Base-by-base conservation (phyloP, 495 filamentous ascomycete species). In the Annulohypoxylon bovei region DNA sequence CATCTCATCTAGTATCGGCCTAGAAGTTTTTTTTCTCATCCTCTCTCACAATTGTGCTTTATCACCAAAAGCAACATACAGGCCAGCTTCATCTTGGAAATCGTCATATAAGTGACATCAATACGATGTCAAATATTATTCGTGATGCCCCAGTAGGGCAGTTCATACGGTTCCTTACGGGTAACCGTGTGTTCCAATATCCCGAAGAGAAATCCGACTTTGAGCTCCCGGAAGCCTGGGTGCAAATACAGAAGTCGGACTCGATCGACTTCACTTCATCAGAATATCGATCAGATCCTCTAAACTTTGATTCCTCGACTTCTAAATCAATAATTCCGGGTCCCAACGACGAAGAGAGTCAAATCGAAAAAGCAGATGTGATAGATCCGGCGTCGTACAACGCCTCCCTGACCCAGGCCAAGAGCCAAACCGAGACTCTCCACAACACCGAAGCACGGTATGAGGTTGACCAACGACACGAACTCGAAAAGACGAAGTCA, bases 71-170 rank as follows among this genome's bases (percentile, higher is more conserved):
- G 9, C 9, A 50, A 35, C 44, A 30, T 50, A 18, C 14, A 9
- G 20, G 30, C 16, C 44, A 30, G 6, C 20, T 1, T 14, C 27
- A 39, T 57, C 52, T 56, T 39, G 16, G 35, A 35, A 63, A 3
- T 44, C 28, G 7, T 18, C 35, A 46, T 32, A 55, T 37, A 27
- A 4, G 14, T 52, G 25, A 47, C 11, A 27, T 42, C 12, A 2
- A 32, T 8, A 46, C 27, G 11, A 73, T 70, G 58, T 58, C 55
- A 9, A 25, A 76, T 59, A 72, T 85, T 40, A 67, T 86, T 59
- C 77, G 87, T 62, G 86, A 88, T 53, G 80, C 87, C 60, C 81
- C 85, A 11, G 67, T 88, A 42, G 87, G 86, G 58, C 85, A 88
- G 68, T 37, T 86, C 33, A 78, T 89, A 44, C 83, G 86, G 23